A percentile compares a stretch with the other conserved stretches of the same genome.
Evolutionary conservation across 306 rosid genomes (phyloP).

Genomic region (Begonia peltatifolia): DNA sequence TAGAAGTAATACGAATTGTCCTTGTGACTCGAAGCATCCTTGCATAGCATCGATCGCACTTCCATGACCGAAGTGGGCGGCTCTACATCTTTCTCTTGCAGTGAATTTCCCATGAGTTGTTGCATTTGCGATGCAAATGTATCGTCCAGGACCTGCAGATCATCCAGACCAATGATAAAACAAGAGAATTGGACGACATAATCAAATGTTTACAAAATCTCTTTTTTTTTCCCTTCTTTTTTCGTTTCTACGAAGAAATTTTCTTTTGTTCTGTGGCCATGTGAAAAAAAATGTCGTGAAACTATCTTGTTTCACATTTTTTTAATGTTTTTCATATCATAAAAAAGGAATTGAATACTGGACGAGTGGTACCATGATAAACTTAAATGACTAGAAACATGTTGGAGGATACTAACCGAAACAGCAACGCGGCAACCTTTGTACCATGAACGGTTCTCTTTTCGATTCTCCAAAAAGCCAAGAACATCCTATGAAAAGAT

Average conservation of each 20-base stretch:
- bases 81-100: conserved; percentile 73
- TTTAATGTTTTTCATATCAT: too few relatives aligned
- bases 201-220: too few relatives aligned
- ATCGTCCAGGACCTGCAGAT: conserved; percentile 66
- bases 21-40: conserved; percentile 35
- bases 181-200: too few relatives aligned
- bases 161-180: background rate
- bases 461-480: conserved; percentile 88
- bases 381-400: too few relatives aligned
- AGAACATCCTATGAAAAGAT: conserved; percentile 57
- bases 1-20: background rate
- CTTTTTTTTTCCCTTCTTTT: too few relatives aligned
- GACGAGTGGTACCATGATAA: too few relatives aligned
- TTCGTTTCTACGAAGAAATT: too few relatives aligned
- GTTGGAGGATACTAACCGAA: conserved; percentile 1
- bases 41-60: conserved; percentile 85
- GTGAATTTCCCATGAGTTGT: conserved; percentile 66
- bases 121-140: conserved; percentile 91
- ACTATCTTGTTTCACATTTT: too few relatives aligned
- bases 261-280: too few relatives aligned
- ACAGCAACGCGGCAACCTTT: conserved; percentile 68
- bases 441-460: conserved; percentile 90
- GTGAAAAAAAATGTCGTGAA: too few relatives aligned
- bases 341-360: too few relatives aligned
- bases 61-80: conserved; percentile 78